These are phyloP conservation scores for Globisporangium middletonii DNA, from an alignment of 352 stramenopile species.

Conservation along the genomic window DNA sequence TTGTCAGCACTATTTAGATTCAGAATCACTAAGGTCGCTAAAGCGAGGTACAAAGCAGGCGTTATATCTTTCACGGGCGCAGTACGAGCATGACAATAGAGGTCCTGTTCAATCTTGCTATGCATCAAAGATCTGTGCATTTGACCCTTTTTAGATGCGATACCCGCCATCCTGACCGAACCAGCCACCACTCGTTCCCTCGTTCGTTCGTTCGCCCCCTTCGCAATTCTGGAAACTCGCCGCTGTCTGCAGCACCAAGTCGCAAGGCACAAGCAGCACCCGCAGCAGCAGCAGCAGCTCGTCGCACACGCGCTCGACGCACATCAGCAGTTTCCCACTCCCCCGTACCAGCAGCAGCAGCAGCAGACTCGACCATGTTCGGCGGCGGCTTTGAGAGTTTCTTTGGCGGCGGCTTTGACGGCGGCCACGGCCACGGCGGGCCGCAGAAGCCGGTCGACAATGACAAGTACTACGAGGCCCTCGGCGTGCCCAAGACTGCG, in stretches of 20 bases:
- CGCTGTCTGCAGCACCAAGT: neutral
- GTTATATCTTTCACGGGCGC: no score
- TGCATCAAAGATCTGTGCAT: neutral
- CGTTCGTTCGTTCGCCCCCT: neutral
- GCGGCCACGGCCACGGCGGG: constrained; percentile 32
- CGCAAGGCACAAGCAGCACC: constrained; percentile 1
- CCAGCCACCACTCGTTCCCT: neutral
- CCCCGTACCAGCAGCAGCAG: constrained; percentile 1
- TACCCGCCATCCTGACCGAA: neutral
- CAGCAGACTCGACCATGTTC: constrained; percentile 44
- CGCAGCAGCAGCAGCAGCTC: constrained; percentile 2
- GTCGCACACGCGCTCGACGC: neutral
- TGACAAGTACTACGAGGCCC: constrained; percentile 85
- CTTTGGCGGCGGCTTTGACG: constrained; percentile 74
- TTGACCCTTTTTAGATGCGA: neutral
- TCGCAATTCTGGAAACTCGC: constrained; percentile 1
- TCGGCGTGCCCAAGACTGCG: constrained; percentile 83
- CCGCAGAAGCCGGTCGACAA: constrained; percentile 75
- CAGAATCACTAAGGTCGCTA: no score
- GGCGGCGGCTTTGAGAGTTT: constrained; percentile 84
- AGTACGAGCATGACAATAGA: no score
- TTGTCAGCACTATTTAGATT: no score
- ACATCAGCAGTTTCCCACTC: neutral
- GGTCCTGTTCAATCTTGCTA: no score
- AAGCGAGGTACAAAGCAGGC: no score